Evolutionary conservation across 441 rosid species (phyloP).

Genomic region (Flueggea neowawraea): DNA sequence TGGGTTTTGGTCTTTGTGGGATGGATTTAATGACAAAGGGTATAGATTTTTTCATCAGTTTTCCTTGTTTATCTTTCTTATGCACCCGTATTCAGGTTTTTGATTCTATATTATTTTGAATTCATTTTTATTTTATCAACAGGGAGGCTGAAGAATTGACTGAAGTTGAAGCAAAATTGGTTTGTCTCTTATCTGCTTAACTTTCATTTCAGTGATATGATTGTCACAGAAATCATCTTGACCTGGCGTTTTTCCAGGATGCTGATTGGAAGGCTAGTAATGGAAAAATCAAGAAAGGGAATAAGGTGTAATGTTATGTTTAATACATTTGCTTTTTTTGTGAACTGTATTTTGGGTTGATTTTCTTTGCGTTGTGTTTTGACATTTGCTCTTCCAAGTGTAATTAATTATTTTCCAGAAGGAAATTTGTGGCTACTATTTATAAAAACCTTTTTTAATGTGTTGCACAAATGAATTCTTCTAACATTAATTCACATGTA

Average conservation of each 20-base stretch:
- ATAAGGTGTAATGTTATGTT: slow-evolving; percentile 35
- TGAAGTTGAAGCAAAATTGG: slow-evolving; percentile 94
- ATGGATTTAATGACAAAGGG: slow-evolving; percentile 69
- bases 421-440: too few relatives aligned
- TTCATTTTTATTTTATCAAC: slow-evolving; percentile 16
- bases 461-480: too few relatives aligned
- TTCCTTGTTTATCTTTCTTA: not conserved
- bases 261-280: slow-evolving; percentile 61
- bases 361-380: too few relatives aligned
- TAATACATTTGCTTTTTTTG: too few relatives aligned
- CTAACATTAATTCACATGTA: too few relatives aligned
- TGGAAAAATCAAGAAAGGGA: slow-evolving; percentile 42
- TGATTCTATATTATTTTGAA: slow-evolving; percentile 4
- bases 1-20: slow-evolving; percentile 92
- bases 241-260: slow-evolving; percentile 39
- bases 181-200: slow-evolving; percentile 22
- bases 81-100: slow-evolving; percentile 1
- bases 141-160: slow-evolving; percentile 85
- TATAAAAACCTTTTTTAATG: too few relatives aligned
- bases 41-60: slow-evolving; percentile 18
- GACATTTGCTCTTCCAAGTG: too few relatives aligned
- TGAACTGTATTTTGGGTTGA: too few relatives aligned
- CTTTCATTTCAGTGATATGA: slow-evolving; percentile 7
- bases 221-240: slow-evolving; percentile 14
- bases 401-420: too few relatives aligned